Base-by-base conservation (phyloP, 2,329 filamentous ascomycete species). In the Pestalotiopsis sp. region DNA sequence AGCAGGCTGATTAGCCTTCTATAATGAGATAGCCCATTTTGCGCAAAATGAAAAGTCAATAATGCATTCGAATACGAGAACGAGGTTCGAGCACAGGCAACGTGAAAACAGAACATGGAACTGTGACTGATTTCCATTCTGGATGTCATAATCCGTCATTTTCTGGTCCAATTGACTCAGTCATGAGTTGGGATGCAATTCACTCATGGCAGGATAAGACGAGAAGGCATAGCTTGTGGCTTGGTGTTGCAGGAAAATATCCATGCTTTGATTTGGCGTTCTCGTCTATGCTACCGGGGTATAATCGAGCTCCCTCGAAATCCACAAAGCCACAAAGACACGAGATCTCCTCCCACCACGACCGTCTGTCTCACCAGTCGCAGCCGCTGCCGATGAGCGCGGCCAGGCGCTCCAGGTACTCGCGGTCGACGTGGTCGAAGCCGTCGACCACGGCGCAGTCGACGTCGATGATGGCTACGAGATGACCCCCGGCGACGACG, bases 381-480 rank as follows among this genome's bases (percentile, higher is more conserved):
- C 91, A 93, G 66, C 86, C 85, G 69, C 78, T 81, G 1, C 82
- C 86, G 31, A 94, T 76, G 68, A 93, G 73, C 14, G 74, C 81
- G 0, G 91, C 91, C 74, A 95, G 79, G 74, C 87, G 81, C 79
- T 95, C 92, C 69, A 96, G 78, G 72, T 87, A 87, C 70, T 76
- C 78, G 79, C 85, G 85, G 77, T 96, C 93, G 59, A 90, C 86
- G 69, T 88, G 84, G 72, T 93, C 89, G 72, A 95, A 95, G 0
- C 92, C 92, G 14, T 86, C 80, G 65, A 86, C 72, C 45, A 86
- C 88, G 1, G 90, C 88, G 76, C 93, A 95, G 78, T 96, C 93
- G 27, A 95, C 84, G 75, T 96, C 93, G 69, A 96, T 93, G 71
- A 95, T 92, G 2, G 90, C 92, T 25, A 92, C 90, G 5, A 92